These are phyloP conservation scores for Candolleomyces aberdarensis DNA, from an alignment of 768 basidiomycete species.

Conservation along the genomic window DNA sequence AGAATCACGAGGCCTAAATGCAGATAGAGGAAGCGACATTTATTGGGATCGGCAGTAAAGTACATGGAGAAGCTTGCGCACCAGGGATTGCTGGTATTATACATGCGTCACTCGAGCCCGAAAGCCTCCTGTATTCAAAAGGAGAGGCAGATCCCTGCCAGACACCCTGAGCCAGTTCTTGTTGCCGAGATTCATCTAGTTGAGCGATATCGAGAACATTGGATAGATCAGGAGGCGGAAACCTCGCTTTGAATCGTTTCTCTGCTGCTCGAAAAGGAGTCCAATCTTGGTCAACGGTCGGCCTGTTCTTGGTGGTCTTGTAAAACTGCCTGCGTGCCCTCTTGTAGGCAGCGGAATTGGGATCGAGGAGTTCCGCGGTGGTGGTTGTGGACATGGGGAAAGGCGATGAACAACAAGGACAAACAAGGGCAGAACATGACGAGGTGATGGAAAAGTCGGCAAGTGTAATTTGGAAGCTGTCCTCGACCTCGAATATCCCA, in stretches of 20 bases:
- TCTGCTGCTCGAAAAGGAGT: constrained; percentile 75
- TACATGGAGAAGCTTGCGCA: constrained; percentile 25
- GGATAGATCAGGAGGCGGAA: constrained; percentile 73
- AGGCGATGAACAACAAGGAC: constrained; percentile 21
- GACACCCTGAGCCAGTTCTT: constrained; percentile 41
- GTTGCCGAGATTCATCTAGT: constrained; percentile 34
- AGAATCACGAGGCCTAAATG: constrained; percentile 77
- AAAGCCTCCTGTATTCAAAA: constrained; percentile 30
- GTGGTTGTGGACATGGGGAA: constrained; percentile 21
- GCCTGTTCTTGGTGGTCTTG: constrained; percentile 58
- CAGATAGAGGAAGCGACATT: not conserved
- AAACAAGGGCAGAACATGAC: constrained; percentile 23
- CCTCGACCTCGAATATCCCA: constrained; percentile 3
- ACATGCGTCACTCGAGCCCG: constrained; percentile 29
- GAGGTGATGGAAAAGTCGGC: not conserved
- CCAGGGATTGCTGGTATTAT: constrained; percentile 55
- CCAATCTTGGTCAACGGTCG: constrained; percentile 51
- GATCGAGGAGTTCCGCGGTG: constrained; percentile 36
- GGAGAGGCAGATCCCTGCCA: constrained; percentile 46
- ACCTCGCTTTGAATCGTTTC: constrained; percentile 76
- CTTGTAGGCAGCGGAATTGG: constrained; percentile 52
- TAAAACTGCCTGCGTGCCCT: constrained; percentile 53
- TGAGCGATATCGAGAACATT: constrained; percentile 64
- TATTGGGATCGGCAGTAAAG: not conserved
- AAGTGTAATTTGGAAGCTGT: not conserved